Conservation (phyloP, 768 basidiomycete genomes). For the Hericium coralloides region DNA sequence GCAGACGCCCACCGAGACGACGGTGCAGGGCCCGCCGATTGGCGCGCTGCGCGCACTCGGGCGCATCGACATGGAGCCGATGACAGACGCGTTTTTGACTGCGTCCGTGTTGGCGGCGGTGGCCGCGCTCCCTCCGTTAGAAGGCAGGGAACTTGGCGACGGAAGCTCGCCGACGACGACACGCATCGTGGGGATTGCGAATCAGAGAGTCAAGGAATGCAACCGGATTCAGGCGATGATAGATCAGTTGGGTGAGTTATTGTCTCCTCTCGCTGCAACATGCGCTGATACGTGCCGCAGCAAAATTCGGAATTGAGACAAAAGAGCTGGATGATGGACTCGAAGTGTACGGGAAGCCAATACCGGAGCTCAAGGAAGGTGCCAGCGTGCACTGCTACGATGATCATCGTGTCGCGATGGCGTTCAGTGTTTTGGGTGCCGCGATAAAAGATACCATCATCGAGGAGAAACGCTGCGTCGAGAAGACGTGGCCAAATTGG, state of each 20-base stretch:
- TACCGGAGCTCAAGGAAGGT: conserved; percentile 52
- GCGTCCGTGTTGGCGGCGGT: conserved; percentile 90
- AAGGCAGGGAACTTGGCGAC: conserved; percentile 36
- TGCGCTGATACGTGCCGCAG: conserved; percentile 28
- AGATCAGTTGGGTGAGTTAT: conserved; percentile 72
- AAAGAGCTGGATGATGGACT: conserved; percentile 90
- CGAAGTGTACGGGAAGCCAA: conserved; percentile 74
- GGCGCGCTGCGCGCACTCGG: conserved; percentile 78
- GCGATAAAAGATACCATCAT: conserved; percentile 69
- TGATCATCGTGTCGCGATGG: conserved; percentile 98
- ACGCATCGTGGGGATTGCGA: conserved; percentile 90
- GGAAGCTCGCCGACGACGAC: conserved; percentile 37
- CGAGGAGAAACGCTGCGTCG: conserved; percentile 96
- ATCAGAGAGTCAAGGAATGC: conserved; percentile 97
- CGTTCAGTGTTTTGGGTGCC: conserved; percentile 82
- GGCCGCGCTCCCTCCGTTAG: conserved; percentile 35
- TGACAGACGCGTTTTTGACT: conserved; percentile 99
- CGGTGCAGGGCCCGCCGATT: conserved; percentile 81
- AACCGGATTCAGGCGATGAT: conserved; percentile 97
- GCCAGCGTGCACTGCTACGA: conserved; percentile 92
- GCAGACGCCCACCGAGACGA: conserved; percentile 84
- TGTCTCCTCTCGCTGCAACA: neutral
- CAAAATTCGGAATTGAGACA: conserved; percentile 91
- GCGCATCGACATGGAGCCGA: conserved; percentile 95
- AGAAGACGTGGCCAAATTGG: conserved; percentile 99